Base-by-base conservation (phyloP, 177 flowering plant genomes). In the Vitis hybrid region DNA sequence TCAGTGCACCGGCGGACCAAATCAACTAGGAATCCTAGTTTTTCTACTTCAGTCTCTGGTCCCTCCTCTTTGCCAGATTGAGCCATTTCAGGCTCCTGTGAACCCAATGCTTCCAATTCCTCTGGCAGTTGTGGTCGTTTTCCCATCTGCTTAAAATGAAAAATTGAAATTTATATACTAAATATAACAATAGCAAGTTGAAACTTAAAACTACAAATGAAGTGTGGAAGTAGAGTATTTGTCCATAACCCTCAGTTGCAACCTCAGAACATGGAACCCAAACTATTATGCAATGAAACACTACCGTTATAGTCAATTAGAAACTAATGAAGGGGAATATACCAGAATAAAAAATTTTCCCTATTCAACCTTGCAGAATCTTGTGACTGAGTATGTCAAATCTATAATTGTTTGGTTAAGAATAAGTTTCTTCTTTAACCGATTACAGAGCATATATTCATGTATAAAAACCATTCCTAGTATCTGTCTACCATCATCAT, bases 41-140 rank as follows among this genome's bases (percentile, higher is more conserved):
- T 80, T 52, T 85, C 83, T 12, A 62, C 13, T 18, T 88, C 90
- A 24, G 65, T 63, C 59, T 86, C 82, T 19, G 82, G 49, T n/a
- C 60, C 71, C 11, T 57, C 71, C 11, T 67, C 69, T 2, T 59
- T n/a, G 2, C 71, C 68, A 47, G 84, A 75, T 54, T 69, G 78
- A 59, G 72, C 70, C 76, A 69, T 72, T 33, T 79, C n/a, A 24
- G 79, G 72, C 44, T 82, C 80, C 17, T 68, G 15, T 49, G 77
- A 78, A 17, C 50, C 69, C 68, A 89, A 65, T 4, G 63, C 77
- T 77, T 90, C 90, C 68, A 94, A 76, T 66, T 90, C 87, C 3
- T 87, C 85, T 24, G 95, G 75, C 53, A 94, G 83, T n/a, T 15
- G 77, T 13, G 97, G 98, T n/a, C 94, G 83, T 74, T 86, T 79